Percentiles rank a stretch among this genome's conserved stretches.
Evolutionary conservation across 306 rosid genomes (phyloP).

Genomic region (Canavalia ensiformis): DNA sequence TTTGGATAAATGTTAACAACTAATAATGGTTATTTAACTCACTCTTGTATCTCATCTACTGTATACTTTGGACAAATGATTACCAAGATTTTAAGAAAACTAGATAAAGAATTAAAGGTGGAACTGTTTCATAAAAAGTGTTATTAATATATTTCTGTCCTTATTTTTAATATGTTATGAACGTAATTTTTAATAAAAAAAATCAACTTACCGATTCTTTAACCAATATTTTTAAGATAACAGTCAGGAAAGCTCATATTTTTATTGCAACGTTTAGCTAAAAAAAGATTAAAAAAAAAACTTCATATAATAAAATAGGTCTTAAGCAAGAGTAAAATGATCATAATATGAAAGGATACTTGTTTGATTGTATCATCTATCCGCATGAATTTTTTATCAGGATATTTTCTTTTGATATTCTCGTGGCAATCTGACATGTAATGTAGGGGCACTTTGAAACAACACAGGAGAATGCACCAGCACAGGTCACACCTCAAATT

Average conservation of each 20-base stretch:
- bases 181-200: no score
- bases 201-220: no score
- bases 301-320: not conserved
- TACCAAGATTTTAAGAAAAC: no score
- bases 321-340: not conserved
- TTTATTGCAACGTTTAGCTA: no score
- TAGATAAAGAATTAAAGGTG: no score
- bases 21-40: not conserved
- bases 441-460: constrained; percentile 66
- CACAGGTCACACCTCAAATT: constrained; percentile 70
- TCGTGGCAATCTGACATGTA: constrained; percentile 1
- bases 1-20: not conserved
- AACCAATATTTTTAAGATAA: no score
- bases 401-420: not conserved
- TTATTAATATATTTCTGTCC: no score
- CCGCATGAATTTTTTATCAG: not conserved
- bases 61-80: not conserved
- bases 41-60: not conserved
- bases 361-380: no score
- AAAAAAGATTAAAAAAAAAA: not conserved
- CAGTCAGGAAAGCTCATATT: no score
- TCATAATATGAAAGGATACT: not conserved
- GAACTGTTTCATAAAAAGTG: no score
- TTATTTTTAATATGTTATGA: no score
- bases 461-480: constrained; percentile 70